Evolutionary conservation across 441 rosid genomes (phyloP).

Genomic region (Kokia cookei): DNA sequence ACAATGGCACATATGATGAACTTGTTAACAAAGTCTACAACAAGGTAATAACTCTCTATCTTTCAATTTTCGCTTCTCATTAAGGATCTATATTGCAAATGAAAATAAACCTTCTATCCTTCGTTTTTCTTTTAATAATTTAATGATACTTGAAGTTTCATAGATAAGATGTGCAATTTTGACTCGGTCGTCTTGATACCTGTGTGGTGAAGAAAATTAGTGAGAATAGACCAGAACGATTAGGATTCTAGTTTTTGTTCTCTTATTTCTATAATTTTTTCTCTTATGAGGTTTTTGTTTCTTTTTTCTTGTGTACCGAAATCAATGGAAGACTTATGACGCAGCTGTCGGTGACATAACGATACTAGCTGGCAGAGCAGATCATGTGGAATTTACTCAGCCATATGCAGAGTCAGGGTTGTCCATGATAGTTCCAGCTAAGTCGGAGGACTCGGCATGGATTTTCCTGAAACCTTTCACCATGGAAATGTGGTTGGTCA

Average conservation of each 20-base stretch:
- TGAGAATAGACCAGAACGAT: background rate
- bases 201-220: background rate
- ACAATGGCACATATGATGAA: slow-evolving; percentile 33
- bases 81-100: too few relatives aligned
- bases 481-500: slow-evolving; percentile 26
- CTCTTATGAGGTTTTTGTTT: background rate
- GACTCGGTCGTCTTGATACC: background rate
- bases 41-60: slow-evolving; percentile 28
- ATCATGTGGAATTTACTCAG: slow-evolving; percentile 28
- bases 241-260: background rate
- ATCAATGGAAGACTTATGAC: slow-evolving; percentile 18
- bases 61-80: too few relatives aligned
- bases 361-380: slow-evolving; percentile 13
- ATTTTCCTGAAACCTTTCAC: slow-evolving; percentile 33
- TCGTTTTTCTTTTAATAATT: background rate
- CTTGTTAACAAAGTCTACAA: slow-evolving; percentile 29
- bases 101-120: too few relatives aligned
- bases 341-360: slow-evolving; percentile 32
- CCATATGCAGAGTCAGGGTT: slow-evolving; percentile 29
- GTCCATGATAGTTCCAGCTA: slow-evolving; percentile 21
- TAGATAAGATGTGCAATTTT: background rate
- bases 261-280: background rate
- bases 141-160: background rate
- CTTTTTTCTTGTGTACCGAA: background rate
- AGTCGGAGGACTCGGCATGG: slow-evolving; percentile 13